A percentile compares a stretch with the other conserved stretches of the same genome.
phyloP scores from a whole-genome alignment of 345 rosid genomes.

The Lepidium sativum region DNA sequence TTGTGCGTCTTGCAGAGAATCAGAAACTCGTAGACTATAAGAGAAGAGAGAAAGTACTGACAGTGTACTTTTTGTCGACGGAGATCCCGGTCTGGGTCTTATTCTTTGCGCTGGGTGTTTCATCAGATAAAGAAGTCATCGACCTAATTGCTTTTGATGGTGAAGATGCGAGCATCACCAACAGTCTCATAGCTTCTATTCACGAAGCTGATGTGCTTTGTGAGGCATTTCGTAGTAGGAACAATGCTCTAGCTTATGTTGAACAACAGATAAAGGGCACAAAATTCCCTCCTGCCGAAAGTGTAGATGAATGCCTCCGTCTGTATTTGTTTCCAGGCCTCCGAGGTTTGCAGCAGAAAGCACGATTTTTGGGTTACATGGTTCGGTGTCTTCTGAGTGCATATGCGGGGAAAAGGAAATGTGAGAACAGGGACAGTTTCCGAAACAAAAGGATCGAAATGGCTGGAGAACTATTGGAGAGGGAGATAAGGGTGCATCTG shows the following conservation, averaged over 20 bases:
- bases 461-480: slow-evolving; percentile 79
- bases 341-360: slow-evolving; percentile 49
- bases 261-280: slow-evolving; percentile 37
- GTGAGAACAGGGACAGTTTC: slow-evolving; percentile 77
- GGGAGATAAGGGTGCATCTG: slow-evolving; percentile 74
- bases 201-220: slow-evolving; percentile 58
- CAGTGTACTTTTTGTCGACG: slow-evolving; percentile 63
- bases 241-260: slow-evolving; percentile 35
- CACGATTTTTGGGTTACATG: slow-evolving; percentile 86
- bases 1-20: slow-evolving; percentile 44
- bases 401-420: slow-evolving; percentile 57
- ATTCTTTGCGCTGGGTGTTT: slow-evolving; percentile 76
- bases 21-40: slow-evolving; percentile 37
- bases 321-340: slow-evolving; percentile 63
- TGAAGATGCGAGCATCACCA: slow-evolving; percentile 45
- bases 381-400: slow-evolving; percentile 73
- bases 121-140: slow-evolving; percentile 61
- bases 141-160: slow-evolving; percentile 49
- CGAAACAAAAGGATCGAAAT: slow-evolving; percentile 83
- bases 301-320: slow-evolving; percentile 48
- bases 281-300: slow-evolving; percentile 67
- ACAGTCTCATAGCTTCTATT: slow-evolving; percentile 56
- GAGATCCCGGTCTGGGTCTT: slow-evolving; percentile 77
- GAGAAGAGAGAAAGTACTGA: slow-evolving; percentile 61
- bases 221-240: slow-evolving; percentile 40